Evolutionary conservation across 2,329 filamentous ascomycete species (phyloP), one percentile per base, ranked within the genome.

Genomic region (Pseudogymnoascus sp.): DNA sequence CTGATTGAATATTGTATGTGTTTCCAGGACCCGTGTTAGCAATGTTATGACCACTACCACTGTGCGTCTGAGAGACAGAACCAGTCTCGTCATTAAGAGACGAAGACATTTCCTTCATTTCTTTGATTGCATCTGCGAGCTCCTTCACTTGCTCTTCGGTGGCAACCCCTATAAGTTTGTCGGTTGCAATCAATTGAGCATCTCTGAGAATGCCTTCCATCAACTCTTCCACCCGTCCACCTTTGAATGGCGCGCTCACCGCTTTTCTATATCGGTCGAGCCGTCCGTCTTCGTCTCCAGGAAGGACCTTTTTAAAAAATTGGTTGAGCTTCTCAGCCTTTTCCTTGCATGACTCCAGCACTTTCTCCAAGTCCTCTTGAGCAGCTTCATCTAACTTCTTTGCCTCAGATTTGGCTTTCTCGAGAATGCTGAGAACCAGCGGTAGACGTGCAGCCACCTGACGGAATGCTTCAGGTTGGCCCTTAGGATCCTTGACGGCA

Each of bases 151-250:
- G 25, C 25, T 25, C 25, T 25, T 25, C 25, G 25, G 25, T 25
- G 5, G 25, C 25, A 25, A 25, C 25, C 25, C 25, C 25, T 7
- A 25, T 25, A 5, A 25, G 25, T 14, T 53, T 65, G 14, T 67
- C 38, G 38, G 38, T 66, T 61, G 53, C 64, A 62, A 69, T 60
- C 46, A 69, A 5, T 64, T 69, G 67, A 37, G 61, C 64, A 25
- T 69, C 67, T 59, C 66, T 69, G 42, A 68, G 40, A 63, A 69
- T 68, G 60, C 63, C 68, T 50, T 64, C 66, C 65, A 69, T 69
- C 61, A 69, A 67, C 42, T 38, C 36, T 62, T 68, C 68, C 25
- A 69, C 66, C 65, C 60, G 63, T 23, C 63, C 50, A 4, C 60
- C 67, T 25, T 67, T 68, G 23, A 62, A 62, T 37, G 65, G 61